Evolutionary conservation across 305 asterid genomes (phyloP).

Genomic region (Ajuga reptans): DNA sequence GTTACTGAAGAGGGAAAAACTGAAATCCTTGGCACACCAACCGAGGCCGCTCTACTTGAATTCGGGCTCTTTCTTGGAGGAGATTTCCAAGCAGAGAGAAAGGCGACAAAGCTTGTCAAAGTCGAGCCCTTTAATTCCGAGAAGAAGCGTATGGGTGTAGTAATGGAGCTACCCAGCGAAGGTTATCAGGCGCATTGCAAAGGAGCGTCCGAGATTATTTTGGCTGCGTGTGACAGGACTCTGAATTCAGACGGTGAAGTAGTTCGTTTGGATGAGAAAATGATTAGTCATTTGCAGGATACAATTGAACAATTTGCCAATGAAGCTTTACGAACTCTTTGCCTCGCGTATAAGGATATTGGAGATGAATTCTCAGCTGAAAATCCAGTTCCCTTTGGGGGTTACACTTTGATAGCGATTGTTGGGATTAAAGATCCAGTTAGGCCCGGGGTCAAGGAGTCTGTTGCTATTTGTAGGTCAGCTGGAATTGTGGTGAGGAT

Average conservation of each 20-base stretch:
- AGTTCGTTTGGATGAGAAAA: slow-evolving; percentile 52
- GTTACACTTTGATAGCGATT: slow-evolving; percentile 74
- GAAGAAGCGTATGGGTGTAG: slow-evolving; percentile 93
- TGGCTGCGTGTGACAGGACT: slow-evolving; percentile 71
- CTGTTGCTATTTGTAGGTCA: slow-evolving; percentile 81
- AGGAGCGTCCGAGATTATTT: slow-evolving; percentile 90
- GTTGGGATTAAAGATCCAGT: slow-evolving; percentile 96
- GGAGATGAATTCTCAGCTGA: slow-evolving; percentile 41
- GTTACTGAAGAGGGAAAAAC: slow-evolving; percentile 40
- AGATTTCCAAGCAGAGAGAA: slow-evolving; percentile 56
- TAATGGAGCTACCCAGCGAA: slow-evolving; percentile 58
- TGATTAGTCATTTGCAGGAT: slow-evolving; percentile 35
- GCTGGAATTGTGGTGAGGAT: slow-evolving; percentile 85
- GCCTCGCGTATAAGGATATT: slow-evolving; percentile 77
- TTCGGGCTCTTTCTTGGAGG: slow-evolving; percentile 85
- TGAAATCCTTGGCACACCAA: slow-evolving; percentile 84
- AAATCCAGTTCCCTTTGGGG: slow-evolving; percentile 56
- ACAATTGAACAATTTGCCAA: slow-evolving; percentile 73
- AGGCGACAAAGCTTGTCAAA: slow-evolving; percentile 51
- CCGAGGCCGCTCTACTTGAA: slow-evolving; percentile 86
- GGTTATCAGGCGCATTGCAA: slow-evolving; percentile 76
- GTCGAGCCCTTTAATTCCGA: slow-evolving; percentile 88
- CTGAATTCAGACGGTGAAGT: slow-evolving; percentile 51
- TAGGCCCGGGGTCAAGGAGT: slow-evolving; percentile 92
- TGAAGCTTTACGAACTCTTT: slow-evolving; percentile 82